These are phyloP conservation scores for Chrysoporthe deuterocubensis DNA, from an alignment of 2,329 filamentous ascomycete species.

Conservation along the genomic window DNA sequence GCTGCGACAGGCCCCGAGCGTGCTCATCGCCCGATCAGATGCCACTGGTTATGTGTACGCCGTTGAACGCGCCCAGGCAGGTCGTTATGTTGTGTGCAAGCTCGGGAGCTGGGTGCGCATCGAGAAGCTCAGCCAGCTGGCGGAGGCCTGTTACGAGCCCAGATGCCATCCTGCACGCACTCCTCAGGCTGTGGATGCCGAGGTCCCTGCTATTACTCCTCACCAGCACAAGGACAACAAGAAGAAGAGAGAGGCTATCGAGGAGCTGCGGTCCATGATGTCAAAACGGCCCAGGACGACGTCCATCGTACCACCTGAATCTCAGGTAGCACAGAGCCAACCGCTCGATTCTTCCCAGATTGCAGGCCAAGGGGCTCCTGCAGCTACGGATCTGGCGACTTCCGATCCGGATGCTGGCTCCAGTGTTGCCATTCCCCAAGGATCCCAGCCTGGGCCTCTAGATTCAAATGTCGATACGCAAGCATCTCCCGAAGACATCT, in stretches of 20 bases:
- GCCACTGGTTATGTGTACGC: slow-evolving; percentile 59
- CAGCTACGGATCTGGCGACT: not conserved
- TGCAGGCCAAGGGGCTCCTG: slow-evolving; percentile 11
- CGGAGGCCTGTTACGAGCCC: slow-evolving; percentile 50
- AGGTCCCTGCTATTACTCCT: slow-evolving; percentile 45
- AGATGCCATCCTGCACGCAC: slow-evolving; percentile 34
- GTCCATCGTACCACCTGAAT: slow-evolving; percentile 44
- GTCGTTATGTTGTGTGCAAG: slow-evolving; percentile 70
- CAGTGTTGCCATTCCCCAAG: slow-evolving; percentile 1
- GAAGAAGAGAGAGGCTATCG: slow-evolving; percentile 63
- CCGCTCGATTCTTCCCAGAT: not conserved
- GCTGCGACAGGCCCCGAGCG: slow-evolving; percentile 59
- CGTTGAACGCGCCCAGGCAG: slow-evolving; percentile 66
- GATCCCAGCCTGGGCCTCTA: slow-evolving; percentile 19
- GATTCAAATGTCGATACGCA: slow-evolving; percentile 36
- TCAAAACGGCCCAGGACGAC: slow-evolving; percentile 54
- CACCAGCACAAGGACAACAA: slow-evolving; percentile 55
- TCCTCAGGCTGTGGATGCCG: slow-evolving; percentile 20
- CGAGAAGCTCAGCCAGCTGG: slow-evolving; percentile 53
- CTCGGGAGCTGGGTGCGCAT: slow-evolving; percentile 70
- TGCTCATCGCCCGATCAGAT: slow-evolving; percentile 66
- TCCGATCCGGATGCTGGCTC: not conserved
- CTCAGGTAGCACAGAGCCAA: slow-evolving; percentile 30
- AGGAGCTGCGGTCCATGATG: slow-evolving; percentile 65
- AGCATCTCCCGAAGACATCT: slow-evolving; percentile 55